Percentiles rank a stretch among this genome's conserved stretches.
Conservation (phyloP, 2,329 filamentous ascomycete species). For the Phialemonium atrogriseum region DNA sequence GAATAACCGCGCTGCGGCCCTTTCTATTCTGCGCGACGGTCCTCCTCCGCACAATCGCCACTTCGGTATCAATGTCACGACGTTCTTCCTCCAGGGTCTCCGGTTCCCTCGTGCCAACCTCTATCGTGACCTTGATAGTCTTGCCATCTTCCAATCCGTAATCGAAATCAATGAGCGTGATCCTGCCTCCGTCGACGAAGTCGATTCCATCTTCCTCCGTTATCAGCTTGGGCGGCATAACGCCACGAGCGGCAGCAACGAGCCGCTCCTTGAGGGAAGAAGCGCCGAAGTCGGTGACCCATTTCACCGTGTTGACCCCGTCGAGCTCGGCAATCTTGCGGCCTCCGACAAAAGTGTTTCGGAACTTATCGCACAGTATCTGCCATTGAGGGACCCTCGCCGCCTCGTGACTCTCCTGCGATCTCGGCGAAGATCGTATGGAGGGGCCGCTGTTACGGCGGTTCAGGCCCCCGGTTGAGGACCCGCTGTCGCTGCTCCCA, state of each 20-base stretch:
- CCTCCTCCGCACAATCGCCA: constrained; percentile 67
- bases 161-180: constrained; percentile 67
- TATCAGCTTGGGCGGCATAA: constrained; percentile 46
- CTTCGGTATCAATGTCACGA: constrained; percentile 67
- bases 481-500: constrained; percentile 18
- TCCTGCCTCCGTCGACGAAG: constrained; percentile 69
- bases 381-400: constrained; percentile 56
- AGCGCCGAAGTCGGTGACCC: constrained; percentile 52
- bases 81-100: constrained; percentile 66
- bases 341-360: constrained; percentile 65
- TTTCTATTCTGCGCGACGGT: constrained; percentile 59
- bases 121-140: constrained; percentile 55
- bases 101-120: constrained; percentile 62
- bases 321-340: constrained; percentile 55
- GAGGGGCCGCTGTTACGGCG: constrained; percentile 34
- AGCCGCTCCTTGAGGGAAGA: constrained; percentile 47
- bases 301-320: constrained; percentile 61
- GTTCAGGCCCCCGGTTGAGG: constrained; percentile 16
- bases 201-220: constrained; percentile 64
- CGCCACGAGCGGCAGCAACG: constrained; percentile 64
- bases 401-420: constrained; percentile 26
- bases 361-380: constrained; percentile 55
- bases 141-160: constrained; percentile 49
- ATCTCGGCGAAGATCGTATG: constrained; percentile 26
- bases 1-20: constrained; percentile 36